These are phyloP conservation scores for Phialophora macrospora DNA, from an alignment of 2,329 filamentous ascomycete species.

Conservation along the genomic window DNA sequence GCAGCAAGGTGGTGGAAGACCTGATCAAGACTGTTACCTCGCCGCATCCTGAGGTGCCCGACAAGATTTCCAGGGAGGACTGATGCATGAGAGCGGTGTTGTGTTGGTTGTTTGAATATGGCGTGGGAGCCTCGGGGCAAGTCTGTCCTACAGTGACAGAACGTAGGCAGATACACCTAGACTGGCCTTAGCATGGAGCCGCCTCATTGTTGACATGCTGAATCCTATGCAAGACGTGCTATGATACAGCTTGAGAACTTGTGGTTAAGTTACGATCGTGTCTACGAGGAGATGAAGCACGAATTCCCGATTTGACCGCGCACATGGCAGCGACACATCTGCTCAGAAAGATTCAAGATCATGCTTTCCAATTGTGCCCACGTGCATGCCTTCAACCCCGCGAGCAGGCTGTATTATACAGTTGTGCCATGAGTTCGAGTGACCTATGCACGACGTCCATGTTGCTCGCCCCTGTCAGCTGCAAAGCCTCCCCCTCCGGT, in stretches of 20 bases:
- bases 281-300: not conserved
- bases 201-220: slow-evolving; percentile 1
- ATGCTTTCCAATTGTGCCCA: not conserved
- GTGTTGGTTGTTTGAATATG: not conserved
- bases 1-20: slow-evolving; percentile 79
- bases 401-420: not conserved
- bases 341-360: not conserved
- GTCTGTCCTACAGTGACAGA: not conserved
- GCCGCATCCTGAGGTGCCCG: slow-evolving; percentile 72
- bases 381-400: not conserved
- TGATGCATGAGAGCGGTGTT: slow-evolving; percentile 13
- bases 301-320: not conserved
- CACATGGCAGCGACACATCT: not conserved
- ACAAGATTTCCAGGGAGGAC: slow-evolving; percentile 41
- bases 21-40: slow-evolving; percentile 84
- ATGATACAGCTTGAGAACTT: not conserved
- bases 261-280: not conserved
- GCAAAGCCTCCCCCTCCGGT: not conserved
- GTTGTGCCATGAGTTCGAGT: not conserved
- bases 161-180: not conserved
- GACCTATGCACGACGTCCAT: not conserved
- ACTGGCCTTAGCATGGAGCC: slow-evolving; percentile 10
- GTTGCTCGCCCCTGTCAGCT: not conserved
- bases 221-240: slow-evolving; percentile 1
- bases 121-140: not conserved